Percentiles rank a stretch among this genome's conserved stretches.
Evolutionary conservation across 1,139 yeast genomes (phyloP).

Genomic region (Ogataea hybrid): DNA sequence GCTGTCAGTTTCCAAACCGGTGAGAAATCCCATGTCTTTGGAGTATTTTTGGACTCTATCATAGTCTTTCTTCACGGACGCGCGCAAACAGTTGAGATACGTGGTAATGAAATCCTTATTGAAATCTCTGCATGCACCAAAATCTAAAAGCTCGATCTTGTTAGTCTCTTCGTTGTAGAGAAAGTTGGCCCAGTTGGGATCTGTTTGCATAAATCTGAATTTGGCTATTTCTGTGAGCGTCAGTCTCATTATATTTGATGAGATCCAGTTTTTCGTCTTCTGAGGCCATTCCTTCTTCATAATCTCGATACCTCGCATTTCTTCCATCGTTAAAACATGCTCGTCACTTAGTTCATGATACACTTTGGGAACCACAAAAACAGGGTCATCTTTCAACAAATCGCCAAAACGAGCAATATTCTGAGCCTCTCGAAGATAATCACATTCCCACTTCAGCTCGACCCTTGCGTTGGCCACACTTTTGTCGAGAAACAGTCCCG

Average conservation of each 20-base stretch:
- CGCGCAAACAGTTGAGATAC: conserved; percentile 72
- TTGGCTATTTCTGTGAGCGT: conserved; percentile 82
- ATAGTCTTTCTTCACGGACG: conserved; percentile 73
- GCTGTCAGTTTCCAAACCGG: conserved; percentile 82
- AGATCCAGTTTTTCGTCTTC: conserved; percentile 74
- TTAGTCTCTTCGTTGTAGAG: conserved; percentile 60
- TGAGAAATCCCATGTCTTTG: conserved; percentile 76
- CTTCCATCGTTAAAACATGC: conserved; percentile 87
- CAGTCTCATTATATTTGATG: conserved; percentile 81
- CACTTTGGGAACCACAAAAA: conserved; percentile 78
- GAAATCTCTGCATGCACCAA: conserved; percentile 91
- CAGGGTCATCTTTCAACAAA: conserved; percentile 61
- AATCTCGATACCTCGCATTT: conserved; percentile 79
- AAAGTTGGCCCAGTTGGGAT: conserved; percentile 99
- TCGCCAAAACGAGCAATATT: conserved; percentile 69
- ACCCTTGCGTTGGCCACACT: conserved; percentile 91
- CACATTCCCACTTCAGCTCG: conserved; percentile 97
- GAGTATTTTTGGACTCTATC: conserved; percentile 64
- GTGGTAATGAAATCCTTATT: conserved; percentile 62
- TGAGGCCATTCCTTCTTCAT: conserved; percentile 77
- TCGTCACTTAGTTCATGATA: conserved; percentile 75
- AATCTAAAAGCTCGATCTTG: conserved; percentile 83
- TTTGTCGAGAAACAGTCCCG: conserved; percentile 87
- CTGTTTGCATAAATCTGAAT: conserved; percentile 95
- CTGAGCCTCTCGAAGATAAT: conserved; percentile 86